Evolutionary conservation across 2,329 filamentous ascomycete species (phyloP).

Genomic region (Ilyonectria robusta): DNA sequence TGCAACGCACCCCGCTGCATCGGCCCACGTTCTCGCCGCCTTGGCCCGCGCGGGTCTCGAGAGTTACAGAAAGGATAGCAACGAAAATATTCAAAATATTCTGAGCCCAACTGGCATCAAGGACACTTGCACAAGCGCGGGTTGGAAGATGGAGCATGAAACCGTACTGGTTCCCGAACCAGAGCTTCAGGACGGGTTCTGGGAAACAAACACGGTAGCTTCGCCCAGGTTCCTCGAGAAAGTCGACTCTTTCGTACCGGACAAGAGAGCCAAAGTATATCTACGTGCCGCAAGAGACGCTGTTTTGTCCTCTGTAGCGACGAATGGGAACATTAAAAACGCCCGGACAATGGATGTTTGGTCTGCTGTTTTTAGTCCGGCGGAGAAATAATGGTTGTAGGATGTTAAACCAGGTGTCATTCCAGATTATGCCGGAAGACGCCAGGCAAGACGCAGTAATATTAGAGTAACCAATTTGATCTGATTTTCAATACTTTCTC

Average conservation of each 20-base stretch:
- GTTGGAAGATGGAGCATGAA: slow-evolving; percentile 57
- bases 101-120: slow-evolving; percentile 59
- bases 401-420: background rate
- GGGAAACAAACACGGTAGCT: slow-evolving; percentile 59
- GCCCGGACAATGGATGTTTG: slow-evolving; percentile 61
- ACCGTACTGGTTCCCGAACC: slow-evolving; percentile 52
- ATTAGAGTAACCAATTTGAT: too few species aligned
- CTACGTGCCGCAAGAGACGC: slow-evolving; percentile 52
- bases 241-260: slow-evolving; percentile 47
- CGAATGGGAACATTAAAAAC: slow-evolving; percentile 45
- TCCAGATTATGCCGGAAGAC: background rate
- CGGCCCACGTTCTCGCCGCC: slow-evolving; percentile 67
- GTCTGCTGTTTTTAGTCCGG: slow-evolving; percentile 29
- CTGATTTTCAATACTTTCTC: too few species aligned
- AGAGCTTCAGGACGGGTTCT: slow-evolving; percentile 61
- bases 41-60: slow-evolving; percentile 61
- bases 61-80: slow-evolving; percentile 53
- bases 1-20: slow-evolving; percentile 54
- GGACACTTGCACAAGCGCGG: slow-evolving; percentile 51
- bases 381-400: background rate
- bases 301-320: slow-evolving; percentile 47
- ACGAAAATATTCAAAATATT: slow-evolving; percentile 63
- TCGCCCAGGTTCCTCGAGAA: slow-evolving; percentile 50
- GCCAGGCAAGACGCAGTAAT: too few species aligned
- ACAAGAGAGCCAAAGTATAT: slow-evolving; percentile 48